Evolutionary conservation across 2,329 filamentous ascomycete species (phyloP), one percentile per base, ranked within the genome.

Genomic region (Penicillium thymicola): DNA sequence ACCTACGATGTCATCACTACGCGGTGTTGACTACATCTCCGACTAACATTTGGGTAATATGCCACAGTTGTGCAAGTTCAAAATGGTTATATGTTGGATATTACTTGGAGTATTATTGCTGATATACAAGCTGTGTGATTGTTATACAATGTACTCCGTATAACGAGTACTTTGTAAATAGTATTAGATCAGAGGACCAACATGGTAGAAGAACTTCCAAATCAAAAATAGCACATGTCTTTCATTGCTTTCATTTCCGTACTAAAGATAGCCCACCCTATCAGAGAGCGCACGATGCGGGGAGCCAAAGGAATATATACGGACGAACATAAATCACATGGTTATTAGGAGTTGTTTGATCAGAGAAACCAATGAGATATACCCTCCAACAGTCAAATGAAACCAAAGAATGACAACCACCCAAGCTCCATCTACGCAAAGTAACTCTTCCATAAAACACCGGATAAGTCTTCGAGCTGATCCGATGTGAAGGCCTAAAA

Each of bases 391-490:
- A 18, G 18, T 30, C n/a, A n/a, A 18, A 44, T 36, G 28, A 18
- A 37, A 43, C 21, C 2, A 13, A 56, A 51, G 38, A 32, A 7
- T 18, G n/a, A 4, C 2, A 16, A 37, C 25, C 16, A 43, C 21
- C 37, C 5, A 43, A 36, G 38, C 43, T 27, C 27, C 25, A 45
- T 27, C 36, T 79, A 96, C 40, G 92, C 95, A 79, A 99, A 99
- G 73, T 99, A 99, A 75, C 93, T 97, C 87, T 99, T 99, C 94
- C 94, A 99, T 51, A 99, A 79, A 46, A 99, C 95, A 51, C 94
- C 94, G 68, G 97, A 92, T 57, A 99, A 75, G 70, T 97, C 93
- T 74, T 97, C 94, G 11, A 99, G 80, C 70, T 99, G 93, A 66
- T 97, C 94, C 30, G 88, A 79, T 27, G 92, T 92, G 71, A 99